Percentiles rank a stretch among this genome's conserved stretches.
Conservation (phyloP, 208 protist genomes). For the Endotrypanum monterogeii region DNA sequence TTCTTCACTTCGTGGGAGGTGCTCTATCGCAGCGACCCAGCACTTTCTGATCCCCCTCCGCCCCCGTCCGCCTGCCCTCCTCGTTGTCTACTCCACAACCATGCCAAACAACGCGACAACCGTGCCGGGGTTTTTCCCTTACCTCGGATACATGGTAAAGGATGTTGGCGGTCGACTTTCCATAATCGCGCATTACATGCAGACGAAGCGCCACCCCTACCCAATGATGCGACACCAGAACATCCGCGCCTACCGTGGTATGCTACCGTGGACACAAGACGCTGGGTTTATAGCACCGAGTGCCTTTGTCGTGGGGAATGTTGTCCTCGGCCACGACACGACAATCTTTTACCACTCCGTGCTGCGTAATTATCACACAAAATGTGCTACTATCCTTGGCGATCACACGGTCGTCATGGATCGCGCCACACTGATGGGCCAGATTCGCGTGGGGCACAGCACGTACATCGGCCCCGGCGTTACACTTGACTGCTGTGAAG, state of each 20-base stretch:
- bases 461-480: constrained; percentile 71
- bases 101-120: constrained; percentile 63
- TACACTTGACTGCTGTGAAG: constrained; percentile 81
- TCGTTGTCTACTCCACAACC: background rate
- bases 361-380: constrained; percentile 85
- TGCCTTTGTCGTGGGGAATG: constrained; percentile 84
- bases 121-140: constrained; percentile 67
- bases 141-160: constrained; percentile 88
- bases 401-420: constrained; percentile 89
- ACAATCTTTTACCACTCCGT: constrained; percentile 89
- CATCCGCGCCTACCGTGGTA: constrained; percentile 79
- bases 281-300: constrained; percentile 88
- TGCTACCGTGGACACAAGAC: constrained; percentile 87
- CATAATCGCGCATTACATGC: constrained; percentile 70
- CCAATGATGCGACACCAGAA: constrained; percentile 89
- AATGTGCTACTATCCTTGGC: constrained; percentile 59
- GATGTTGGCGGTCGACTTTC: constrained; percentile 73
- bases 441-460: constrained; percentile 66
- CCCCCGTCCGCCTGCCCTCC: background rate
- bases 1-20: background rate
- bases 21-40: background rate
- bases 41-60: background rate
- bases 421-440: constrained; percentile 78
- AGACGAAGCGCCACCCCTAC: constrained; percentile 69
- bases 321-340: constrained; percentile 79